Evolutionary conservation across 176 grass and related monocot genomes (phyloP).

Genomic region (Ampelocalamus luodianensis): DNA sequence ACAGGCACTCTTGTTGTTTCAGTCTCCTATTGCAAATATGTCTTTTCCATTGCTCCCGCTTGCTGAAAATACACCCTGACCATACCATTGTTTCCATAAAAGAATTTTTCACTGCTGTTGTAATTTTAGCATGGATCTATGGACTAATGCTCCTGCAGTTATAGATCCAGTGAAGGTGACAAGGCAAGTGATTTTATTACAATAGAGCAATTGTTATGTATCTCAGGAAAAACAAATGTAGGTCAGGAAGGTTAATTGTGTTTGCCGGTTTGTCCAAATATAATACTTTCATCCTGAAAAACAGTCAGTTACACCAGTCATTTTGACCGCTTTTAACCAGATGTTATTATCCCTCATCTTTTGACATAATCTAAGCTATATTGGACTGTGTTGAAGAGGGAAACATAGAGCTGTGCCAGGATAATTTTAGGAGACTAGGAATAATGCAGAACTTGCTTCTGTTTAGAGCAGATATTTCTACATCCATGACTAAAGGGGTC

Average conservation of each 20-base stretch:
- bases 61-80: not conserved
- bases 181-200: conserved; percentile 8
- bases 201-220: not conserved
- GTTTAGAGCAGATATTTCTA: not conserved
- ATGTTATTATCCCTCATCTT: not conserved
- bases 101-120: not conserved
- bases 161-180: conserved; percentile 3
- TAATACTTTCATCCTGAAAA: not conserved
- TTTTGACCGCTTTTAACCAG: not conserved
- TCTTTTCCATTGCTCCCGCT: not conserved
- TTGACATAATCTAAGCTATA: conserved; percentile 1
- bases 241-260: not conserved
- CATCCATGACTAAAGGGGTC: not conserved
- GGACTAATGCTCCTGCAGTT: not conserved
- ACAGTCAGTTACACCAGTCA: not conserved
- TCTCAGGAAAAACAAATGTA: conserved; percentile 18
- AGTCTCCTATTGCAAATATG: not conserved
- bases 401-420: not conserved
- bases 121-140: not conserved
- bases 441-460: conserved; percentile 1
- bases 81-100: not conserved
- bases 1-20: not conserved
- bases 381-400: not conserved
- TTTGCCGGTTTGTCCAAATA: not conserved
- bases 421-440: not conserved